Base-by-base conservation (phyloP, 257 asterid species). In the Scutellaria barbata region DNA sequence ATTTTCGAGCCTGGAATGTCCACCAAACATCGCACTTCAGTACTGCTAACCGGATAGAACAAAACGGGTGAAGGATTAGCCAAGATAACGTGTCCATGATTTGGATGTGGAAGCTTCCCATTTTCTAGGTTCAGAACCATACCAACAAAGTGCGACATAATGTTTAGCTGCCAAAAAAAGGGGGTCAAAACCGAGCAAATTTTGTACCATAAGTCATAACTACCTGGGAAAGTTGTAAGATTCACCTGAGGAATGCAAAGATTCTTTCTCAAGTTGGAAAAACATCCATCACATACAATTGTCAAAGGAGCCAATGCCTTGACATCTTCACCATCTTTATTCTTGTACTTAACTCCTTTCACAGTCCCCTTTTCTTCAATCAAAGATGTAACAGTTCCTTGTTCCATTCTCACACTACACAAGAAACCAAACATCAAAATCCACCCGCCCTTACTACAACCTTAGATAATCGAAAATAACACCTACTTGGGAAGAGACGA, bases 241-340 rank as follows among this genome's bases (percentile, higher is more conserved):
- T 22, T n/a, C 14, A 69, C 86, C 87, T 82, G 82, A 2, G 90
- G 90, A 16, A 76, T 75, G 73, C 88, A 85, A 0, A 85, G 81
- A 45, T 74, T 78, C 40, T 81, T 84, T 53, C 88, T 77, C 75
- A 83, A 70, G 53, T 82, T 82, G 60, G 90, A 85, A 63, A 85
- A 82, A 61, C 89, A 80, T 14, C 87, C 89, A 64, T 85, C 89
- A 13, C 89, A 85, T 2, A 82, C 85, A 10, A 85, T 80, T 4
- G 90, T 82, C 10, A 85, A 77, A 56, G 85, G 90, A 60, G 90
- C 87, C 68, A 45, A 78, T 3, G 76, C 63, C 66, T 64, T 80
- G 0, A 77, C 61, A 16, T 85, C 83, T 66, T 73, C 37, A 11
- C 87, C 90, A 43, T 72, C 82, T 69, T 78, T 82, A 20, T 74